Base-by-base conservation (phyloP, 169 alveolate genomes). In the Eimeria nieschulzi region DNA sequence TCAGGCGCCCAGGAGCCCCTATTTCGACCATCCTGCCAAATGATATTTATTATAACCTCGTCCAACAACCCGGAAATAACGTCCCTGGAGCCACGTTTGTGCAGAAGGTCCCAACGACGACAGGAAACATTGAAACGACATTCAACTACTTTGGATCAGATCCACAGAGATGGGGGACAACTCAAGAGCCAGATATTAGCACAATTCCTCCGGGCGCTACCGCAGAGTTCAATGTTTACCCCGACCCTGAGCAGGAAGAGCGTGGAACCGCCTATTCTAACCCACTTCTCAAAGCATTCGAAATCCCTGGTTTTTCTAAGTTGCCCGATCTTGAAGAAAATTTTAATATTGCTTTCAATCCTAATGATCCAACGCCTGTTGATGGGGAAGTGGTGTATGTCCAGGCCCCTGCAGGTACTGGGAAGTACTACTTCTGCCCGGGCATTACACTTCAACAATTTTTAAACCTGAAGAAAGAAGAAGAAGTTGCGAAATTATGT, bases 341-440 rank as follows among this genome's bases (percentile, higher is more conserved):
- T 66, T 80, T 80, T 8, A 26, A 59, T 33, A 63, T 80, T 59
- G 88, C 61, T 33, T 80, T 80, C 59, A 80, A 80, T 19, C 76
- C 56, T 46, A 80, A 51, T 26, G 61, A 56, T 56, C 75, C 88
- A 5, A n/a, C 63, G 9, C 76, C 88, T 9, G 59, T 66, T 33
- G 23, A 51, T 17, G 88, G 88, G 46, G 88, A 80, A 33, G 63
- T 80, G 3, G 88, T 80, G 15, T 80, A 80, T 39, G 59, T 80
- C 51, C 88, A 80, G 56, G 88, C 88, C 13, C 88, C 88, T 7
- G 88, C 88, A 80, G 75, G 88, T 51, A 80, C n/a, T 33, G 88
- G 88, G 19, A 23, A 33, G 70, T 80, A 80, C 46, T 80, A 56
- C 75, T 80, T 9, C 61, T 80, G 88, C 23, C 88, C 75, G 5